Evolutionary conservation across 2,329 filamentous ascomycete genomes (phyloP).

Genomic region (Microdochium paspali): DNA sequence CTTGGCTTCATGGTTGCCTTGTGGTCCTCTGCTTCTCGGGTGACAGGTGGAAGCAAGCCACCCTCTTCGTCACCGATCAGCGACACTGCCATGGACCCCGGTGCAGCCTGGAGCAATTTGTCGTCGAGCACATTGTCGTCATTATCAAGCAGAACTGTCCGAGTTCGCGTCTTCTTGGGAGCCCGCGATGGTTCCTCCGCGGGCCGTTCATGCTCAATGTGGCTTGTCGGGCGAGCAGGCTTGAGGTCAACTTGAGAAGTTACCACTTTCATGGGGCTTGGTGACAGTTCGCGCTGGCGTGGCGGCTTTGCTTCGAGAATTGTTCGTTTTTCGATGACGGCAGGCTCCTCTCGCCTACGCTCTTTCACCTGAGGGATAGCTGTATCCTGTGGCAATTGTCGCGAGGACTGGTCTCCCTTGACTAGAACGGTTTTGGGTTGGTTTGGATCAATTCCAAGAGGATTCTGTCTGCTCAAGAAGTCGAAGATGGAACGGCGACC

Average conservation of each 20-base stretch:
- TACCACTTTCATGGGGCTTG: not conserved
- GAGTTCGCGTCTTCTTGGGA: not conserved
- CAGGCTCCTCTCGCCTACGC: too few species aligned
- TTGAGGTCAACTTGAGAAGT: not conserved
- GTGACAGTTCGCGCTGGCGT: not conserved
- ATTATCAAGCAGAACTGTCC: not conserved
- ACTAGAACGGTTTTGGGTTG: too few species aligned
- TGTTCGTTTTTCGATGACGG: not conserved
- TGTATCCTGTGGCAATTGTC: too few species aligned
- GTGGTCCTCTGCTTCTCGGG: conserved; percentile 1
- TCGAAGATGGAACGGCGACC: too few species aligned
- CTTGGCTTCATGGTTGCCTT: not conserved
- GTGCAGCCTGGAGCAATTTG: not conserved
- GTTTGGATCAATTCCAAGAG: too few species aligned
- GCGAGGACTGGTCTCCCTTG: too few species aligned
- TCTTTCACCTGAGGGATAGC: too few species aligned
- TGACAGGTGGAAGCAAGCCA: not conserved
- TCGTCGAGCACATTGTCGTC: not conserved
- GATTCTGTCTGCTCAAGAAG: too few species aligned
- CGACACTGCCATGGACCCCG: not conserved
- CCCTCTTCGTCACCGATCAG: not conserved
- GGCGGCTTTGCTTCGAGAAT: too few species aligned
- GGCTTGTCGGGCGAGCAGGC: not conserved
- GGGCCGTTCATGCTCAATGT: not conserved
- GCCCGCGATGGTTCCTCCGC: not conserved